Base-by-base conservation (phyloP, 2,329 filamentous ascomycete species). In the Paecilomyces formosus region DNA sequence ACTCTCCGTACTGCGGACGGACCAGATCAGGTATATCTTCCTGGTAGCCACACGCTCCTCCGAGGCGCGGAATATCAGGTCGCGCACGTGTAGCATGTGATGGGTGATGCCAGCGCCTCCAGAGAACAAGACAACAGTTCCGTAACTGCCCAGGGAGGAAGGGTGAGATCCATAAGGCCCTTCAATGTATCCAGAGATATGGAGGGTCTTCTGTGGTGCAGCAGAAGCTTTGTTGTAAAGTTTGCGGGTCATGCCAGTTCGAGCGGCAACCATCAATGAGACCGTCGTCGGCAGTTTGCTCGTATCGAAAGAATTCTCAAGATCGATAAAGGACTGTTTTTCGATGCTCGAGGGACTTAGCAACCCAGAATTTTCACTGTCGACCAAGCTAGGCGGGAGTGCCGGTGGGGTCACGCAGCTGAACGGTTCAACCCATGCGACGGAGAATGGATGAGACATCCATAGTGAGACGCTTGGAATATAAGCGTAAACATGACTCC, bases 21-120 rank as follows among this genome's bases (percentile, higher is more conserved):
- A 82, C 85, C 85, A 88, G 66, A 86, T 78, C 7, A 88, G 80
- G 39, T 85, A 78, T 62, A 88, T 79, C 59, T 81, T 81, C 30
- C 81, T 81, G 1, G 83, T 85, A 7, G 83, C 81, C 45, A 81
- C 81, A 12, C 80, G 83, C 61, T 79, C 78, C 24, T 77, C 73
- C 58, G 78, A 71, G 61, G 79, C 80, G 58, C 80, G 79, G 15
- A 75, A 70, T 60, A 88, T 75, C 1, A 88, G 79, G 58, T 85
- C 79, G 61, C 82, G 82, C 21, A 86, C 77, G 71, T 82, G 84
- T 57, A 83, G 78, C 60, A 87, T 76, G 69, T 86, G 84, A 66
- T 88, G 85, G 1, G 85, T 88, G 60, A 88, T 87, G 56, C 85
- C 85, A 28, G 86, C 84, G 56, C 85, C 85, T 54, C 82, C 85